A percentile compares a stretch with the other conserved stretches of the same genome.
These are phyloP conservation scores for Tolypocladium pustulatum DNA, from an alignment of 2,329 filamentous ascomycete genomes.

Conservation along the genomic window DNA sequence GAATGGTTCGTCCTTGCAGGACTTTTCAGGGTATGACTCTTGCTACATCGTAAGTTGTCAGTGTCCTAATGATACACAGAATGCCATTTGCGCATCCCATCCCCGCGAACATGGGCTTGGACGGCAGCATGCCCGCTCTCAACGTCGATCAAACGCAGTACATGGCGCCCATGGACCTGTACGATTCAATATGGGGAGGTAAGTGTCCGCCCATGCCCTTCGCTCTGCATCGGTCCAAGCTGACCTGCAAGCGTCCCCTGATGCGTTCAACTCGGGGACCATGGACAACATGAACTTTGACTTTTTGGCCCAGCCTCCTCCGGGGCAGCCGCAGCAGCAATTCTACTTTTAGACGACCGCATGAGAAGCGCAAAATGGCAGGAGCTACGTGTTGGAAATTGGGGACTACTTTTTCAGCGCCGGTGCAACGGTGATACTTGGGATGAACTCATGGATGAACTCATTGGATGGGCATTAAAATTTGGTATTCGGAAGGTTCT, in stretches of 20 bases:
- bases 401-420: not conserved
- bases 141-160: constrained; percentile 46
- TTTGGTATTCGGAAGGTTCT: not conserved
- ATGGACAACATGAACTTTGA: constrained; percentile 50
- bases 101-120: constrained; percentile 23
- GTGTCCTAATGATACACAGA: constrained; percentile 11
- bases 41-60: not conserved
- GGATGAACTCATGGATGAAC: not conserved
- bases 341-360: constrained; percentile 38
- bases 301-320: constrained; percentile 48
- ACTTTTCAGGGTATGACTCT: constrained; percentile 28
- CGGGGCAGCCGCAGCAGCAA: constrained; percentile 46
- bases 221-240: not conserved
- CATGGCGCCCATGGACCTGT: constrained; percentile 58
- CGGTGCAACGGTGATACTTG: not conserved
- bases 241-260: constrained; percentile 39
- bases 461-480: not conserved
- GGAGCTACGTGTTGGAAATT: not conserved
- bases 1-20: constrained; percentile 38
- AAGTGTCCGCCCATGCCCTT: constrained; percentile 15
- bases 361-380: not conserved
- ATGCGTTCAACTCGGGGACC: constrained; percentile 43
- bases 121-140: constrained; percentile 36
- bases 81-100: constrained; percentile 28
- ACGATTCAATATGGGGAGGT: constrained; percentile 61